Base-by-base conservation (phyloP, 805 yeast genomes). In the Saturnispora galanensis region DNA sequence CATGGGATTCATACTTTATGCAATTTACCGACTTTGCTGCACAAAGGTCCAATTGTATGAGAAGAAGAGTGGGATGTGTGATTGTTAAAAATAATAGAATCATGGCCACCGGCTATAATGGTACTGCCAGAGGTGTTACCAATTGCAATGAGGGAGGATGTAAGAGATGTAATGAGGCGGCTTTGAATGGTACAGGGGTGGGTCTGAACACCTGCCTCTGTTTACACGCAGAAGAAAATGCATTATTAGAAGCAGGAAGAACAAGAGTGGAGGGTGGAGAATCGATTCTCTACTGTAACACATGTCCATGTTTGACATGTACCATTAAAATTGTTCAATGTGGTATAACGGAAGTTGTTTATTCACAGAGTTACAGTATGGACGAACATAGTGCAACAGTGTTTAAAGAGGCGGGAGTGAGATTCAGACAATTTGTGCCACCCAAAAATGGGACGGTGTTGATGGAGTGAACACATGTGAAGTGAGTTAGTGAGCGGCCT, bases 81-180 rank as follows among this genome's bases (percentile, higher is more conserved):
- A 76, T 93, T 13, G 96, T 87, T 2, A 73, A 87, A 43, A 93
- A 85, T 39, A 77, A 76, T 33, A 69, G 97, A 46, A 95, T 93
- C 26, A 73, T 93, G 21, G 93, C 97, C 2, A 93, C 99, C 0
- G 99, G 99, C 0, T 93, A 93, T 63, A 93, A 93, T 56, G 99
- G 99, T 2, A 93, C 99, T 0, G 97, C 99, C 10, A 72, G 96
- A 35, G 85, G 88, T 47, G 65, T 87, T 55, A 68, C 70, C 21
- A 93, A 93, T 56, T 93, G 99, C 64, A 89, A 86, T 56, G 90
- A 87, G 54, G 98, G 98, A 17, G 99, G 99, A 1, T 93, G 99
- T 62, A 64, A 76, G 4, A 68, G 98, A 34, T 93, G 99, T 61
- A 93, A 93, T 56, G 65, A 73, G 21, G 89, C 83, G 7, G 70